A percentile compares a stretch with the other conserved stretches of the same genome.
Conservation (phyloP, 345 rosid genomes). For the sweet orange (Citrus sinensis) region DNA sequence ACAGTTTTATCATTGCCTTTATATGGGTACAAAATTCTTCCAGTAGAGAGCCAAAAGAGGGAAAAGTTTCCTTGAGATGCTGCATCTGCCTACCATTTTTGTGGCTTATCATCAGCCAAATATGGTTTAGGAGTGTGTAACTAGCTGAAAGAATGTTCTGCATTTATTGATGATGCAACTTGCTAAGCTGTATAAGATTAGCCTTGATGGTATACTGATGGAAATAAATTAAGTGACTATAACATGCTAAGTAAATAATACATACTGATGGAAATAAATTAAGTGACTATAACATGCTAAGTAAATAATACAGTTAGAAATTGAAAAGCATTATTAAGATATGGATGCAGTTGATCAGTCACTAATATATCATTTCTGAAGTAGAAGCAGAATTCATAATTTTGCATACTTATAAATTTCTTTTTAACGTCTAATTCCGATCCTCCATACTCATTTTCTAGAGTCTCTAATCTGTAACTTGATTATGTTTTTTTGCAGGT, state of each 20-base stretch:
- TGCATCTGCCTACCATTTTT: not conserved
- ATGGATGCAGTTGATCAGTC: not conserved
- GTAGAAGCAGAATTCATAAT: not conserved
- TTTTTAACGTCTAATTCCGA: not conserved
- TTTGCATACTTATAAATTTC: not conserved
- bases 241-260: not conserved
- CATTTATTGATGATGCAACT: constrained; percentile 1
- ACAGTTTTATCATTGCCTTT: not conserved
- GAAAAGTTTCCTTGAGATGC: not conserved
- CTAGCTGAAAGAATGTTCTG: not conserved
- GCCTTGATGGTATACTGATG: not conserved
- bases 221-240: not conserved
- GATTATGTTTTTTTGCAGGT: constrained; percentile 32
- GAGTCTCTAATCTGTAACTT: constrained; percentile 13
- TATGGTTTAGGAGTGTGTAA: not conserved
- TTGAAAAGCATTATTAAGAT: not conserved
- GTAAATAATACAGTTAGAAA: not conserved
- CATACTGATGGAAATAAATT: not conserved
- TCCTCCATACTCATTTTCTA: not conserved
- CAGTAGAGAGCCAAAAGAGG: not conserved
- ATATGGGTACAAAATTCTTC: not conserved
- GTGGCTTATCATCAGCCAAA: not conserved
- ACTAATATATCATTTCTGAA: not conserved
- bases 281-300: not conserved
- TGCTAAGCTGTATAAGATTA: not conserved